These are phyloP conservation scores for Nymphaea colorata DNA, from an alignment of 164 flowering plant genomes.

Conservation along the genomic window DNA sequence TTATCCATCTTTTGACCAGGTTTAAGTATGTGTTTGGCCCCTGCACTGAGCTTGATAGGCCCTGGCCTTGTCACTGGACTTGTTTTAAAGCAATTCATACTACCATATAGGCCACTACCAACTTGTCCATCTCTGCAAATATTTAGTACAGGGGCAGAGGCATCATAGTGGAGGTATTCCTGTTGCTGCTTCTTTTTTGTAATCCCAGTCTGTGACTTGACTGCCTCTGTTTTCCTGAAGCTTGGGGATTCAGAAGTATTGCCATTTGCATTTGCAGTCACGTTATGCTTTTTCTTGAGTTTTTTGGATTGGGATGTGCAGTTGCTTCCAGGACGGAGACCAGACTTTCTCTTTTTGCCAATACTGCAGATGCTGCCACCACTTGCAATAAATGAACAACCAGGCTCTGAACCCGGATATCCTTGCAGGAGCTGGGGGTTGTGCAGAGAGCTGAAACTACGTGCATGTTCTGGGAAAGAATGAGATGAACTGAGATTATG, in stretches of 20 bases:
- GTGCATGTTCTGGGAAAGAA: conserved; percentile 11
- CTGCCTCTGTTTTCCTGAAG: not conserved
- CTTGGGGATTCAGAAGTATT: not conserved
- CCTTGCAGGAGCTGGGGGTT: conserved; percentile 19
- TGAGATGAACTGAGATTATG: conserved; percentile 10
- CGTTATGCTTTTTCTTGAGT: not conserved
- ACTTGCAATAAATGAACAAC: conserved; percentile 7
- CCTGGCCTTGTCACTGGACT: conserved; percentile 21
- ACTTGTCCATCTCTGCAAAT: conserved; percentile 11
- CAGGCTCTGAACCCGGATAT: conserved; percentile 16
- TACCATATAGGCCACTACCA: conserved; percentile 1
- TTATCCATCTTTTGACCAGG: conserved; percentile 26
- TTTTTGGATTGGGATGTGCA: not conserved
- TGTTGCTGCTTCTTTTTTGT: not conserved
- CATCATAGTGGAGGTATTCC: conserved; percentile 2
- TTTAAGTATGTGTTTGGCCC: conserved; percentile 51
- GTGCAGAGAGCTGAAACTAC: conserved; percentile 10
- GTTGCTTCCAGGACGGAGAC: not conserved
- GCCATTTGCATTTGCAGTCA: not conserved
- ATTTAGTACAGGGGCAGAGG: conserved; percentile 10
- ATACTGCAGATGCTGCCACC: conserved; percentile 7
- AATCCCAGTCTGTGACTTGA: not conserved
- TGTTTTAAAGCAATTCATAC: not conserved
- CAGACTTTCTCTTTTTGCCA: conserved; percentile 16
- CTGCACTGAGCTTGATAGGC: conserved; percentile 44